These are phyloP conservation scores for Quercus bicolor DNA, from an alignment of 306 rosid genomes.

Conservation along the genomic window DNA sequence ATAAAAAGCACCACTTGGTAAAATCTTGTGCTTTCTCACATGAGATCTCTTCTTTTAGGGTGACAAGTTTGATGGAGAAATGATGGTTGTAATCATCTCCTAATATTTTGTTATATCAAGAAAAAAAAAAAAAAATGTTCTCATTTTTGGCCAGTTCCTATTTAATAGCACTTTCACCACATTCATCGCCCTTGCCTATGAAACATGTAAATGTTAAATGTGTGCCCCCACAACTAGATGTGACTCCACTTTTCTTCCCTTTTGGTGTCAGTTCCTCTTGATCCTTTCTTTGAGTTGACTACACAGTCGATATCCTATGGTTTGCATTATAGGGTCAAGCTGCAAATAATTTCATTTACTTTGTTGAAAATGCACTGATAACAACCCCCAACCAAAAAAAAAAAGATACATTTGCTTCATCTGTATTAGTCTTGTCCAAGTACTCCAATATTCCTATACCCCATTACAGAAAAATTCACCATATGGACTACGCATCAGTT, in stretches of 20 bases:
- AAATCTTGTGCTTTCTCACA: too few relatives aligned
- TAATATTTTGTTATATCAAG: too few relatives aligned
- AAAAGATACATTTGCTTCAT: conserved; percentile 15
- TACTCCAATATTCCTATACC: neutral
- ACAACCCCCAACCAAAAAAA: neutral
- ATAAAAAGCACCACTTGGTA: too few relatives aligned
- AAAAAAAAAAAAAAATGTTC: too few relatives aligned
- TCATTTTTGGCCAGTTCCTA: neutral
- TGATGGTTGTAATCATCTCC: too few relatives aligned
- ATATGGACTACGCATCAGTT: conserved; percentile 5
- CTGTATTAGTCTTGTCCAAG: conserved; percentile 19
- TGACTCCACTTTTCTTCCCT: conserved; percentile 39
- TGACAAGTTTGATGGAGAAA: too few relatives aligned
- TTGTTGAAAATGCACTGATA: conserved; percentile 24
- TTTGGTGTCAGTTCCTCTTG: conserved; percentile 22
- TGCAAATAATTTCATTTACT: conserved; percentile 15
- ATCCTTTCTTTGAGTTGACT: conserved; percentile 23
- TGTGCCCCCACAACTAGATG: conserved; percentile 36
- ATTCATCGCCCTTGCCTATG: conserved; percentile 9
- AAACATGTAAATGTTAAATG: conserved; percentile 2
- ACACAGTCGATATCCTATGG: conserved; percentile 15
- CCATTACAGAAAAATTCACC: conserved; percentile 7
- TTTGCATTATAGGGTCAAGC: conserved; percentile 10
- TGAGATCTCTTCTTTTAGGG: too few relatives aligned
- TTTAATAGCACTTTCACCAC: conserved; percentile 12